Conservation (phyloP, 148 eudicot species). For the Euryodendron excelsum region DNA sequence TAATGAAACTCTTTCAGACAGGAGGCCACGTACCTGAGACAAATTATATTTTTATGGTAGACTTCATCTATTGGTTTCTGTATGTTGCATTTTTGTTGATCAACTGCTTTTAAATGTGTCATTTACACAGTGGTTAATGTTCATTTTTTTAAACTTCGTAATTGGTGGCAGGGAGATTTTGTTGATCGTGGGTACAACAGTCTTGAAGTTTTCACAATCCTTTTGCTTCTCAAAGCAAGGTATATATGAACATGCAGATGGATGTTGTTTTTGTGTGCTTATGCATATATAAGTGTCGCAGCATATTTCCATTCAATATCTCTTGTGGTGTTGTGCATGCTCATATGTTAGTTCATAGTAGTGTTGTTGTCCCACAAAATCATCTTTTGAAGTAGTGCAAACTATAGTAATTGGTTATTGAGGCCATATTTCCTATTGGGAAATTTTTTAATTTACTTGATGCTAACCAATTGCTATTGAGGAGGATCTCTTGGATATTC, state of each 20-base stretch:
- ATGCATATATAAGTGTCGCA: slow-evolving; percentile 3
- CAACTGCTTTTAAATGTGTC: neutral
- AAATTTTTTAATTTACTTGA: neutral
- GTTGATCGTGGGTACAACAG: slow-evolving; percentile 99
- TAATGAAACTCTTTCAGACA: slow-evolving; percentile 98
- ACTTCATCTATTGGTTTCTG: neutral
- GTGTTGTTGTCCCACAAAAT: neutral
- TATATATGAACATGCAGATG: slow-evolving; percentile 20
- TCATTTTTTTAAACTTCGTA: slow-evolving; percentile 10
- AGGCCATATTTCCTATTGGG: neutral
- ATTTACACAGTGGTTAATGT: slow-evolving; percentile 7
- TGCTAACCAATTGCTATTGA: neutral
- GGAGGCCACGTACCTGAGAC: slow-evolving; percentile 99
- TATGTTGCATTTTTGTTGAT: neutral
- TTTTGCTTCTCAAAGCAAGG: slow-evolving; percentile 99
- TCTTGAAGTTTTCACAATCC: slow-evolving; percentile 95
- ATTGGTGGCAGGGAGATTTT: slow-evolving; percentile 82
- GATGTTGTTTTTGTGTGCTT: neutral
- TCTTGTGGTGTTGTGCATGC: neutral
- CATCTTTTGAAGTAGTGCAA: neutral
- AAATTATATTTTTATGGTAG: slow-evolving; percentile 97
- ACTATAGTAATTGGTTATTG: neutral
- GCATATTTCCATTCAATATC: neutral
- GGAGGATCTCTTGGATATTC: slow-evolving; percentile 1
- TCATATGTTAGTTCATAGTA: neutral